Evolutionary conservation across 129 eudicot genomes (phyloP).

Genomic region (Helianthus annuus): DNA sequence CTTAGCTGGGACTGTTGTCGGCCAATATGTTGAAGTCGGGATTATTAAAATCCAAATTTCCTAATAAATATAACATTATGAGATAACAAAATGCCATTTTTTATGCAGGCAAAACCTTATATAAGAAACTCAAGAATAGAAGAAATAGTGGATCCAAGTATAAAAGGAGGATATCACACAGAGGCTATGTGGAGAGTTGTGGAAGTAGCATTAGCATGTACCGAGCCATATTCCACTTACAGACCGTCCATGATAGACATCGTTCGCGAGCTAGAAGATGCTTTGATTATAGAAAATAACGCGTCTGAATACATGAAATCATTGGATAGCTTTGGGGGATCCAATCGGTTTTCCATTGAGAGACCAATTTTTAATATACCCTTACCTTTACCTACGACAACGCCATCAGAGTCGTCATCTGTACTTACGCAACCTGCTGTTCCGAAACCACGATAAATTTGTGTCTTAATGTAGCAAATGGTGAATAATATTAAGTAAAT

Average conservation of each 20-base stretch:
- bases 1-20: too few species aligned
- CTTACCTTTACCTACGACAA: conserved; percentile 37
- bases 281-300: conserved; percentile 76
- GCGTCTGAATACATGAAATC: conserved; percentile 90
- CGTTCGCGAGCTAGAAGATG: conserved; percentile 84
- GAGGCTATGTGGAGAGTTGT: conserved; percentile 93
- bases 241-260: conserved; percentile 77
- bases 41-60: too few species aligned
- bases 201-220: conserved; percentile 80
- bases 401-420: conserved; percentile 46
- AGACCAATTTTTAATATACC: conserved; percentile 61
- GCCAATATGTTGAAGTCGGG: too few species aligned
- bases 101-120: conserved; percentile 62
- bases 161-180: conserved; percentile 79
- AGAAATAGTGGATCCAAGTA: conserved; percentile 76
- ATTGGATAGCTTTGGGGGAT: conserved; percentile 78
- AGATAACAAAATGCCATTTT: not conserved
- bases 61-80: not conserved
- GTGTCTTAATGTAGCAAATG: conserved; percentile 30
- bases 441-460: conserved; percentile 66
- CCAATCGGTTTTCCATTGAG: conserved; percentile 74
- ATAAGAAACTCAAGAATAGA: conserved; percentile 69
- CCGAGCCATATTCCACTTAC: conserved; percentile 68
- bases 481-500: conserved; percentile 24
- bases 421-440: conserved; percentile 59